Percentiles rank a stretch among this genome's conserved stretches.
Evolutionary conservation across 768 basidiomycete species (phyloP).

Genomic region (Hypsizygus marmoreus): DNA sequence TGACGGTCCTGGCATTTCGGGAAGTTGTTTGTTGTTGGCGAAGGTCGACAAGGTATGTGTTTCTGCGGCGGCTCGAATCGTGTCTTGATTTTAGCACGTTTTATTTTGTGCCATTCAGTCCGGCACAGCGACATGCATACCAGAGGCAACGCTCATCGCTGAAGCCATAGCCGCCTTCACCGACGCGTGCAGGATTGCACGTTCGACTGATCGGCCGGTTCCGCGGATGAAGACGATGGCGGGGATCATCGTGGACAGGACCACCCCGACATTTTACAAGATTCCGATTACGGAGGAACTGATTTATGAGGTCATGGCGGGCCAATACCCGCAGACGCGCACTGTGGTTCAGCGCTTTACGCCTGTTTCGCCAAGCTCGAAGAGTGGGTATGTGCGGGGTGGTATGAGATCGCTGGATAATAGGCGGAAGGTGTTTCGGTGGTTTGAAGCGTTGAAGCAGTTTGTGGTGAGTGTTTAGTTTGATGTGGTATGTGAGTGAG

Average conservation of each 20-base stretch:
- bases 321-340: constrained; percentile 13
- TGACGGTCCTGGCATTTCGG: no score
- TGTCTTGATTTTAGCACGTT: no score
- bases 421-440: background rate
- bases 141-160: constrained; percentile 15
- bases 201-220: background rate
- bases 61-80: no score
- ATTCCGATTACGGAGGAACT: constrained; percentile 22
- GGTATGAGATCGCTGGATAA: constrained; percentile 4
- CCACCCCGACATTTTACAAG: constrained; percentile 24
- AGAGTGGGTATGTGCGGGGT: background rate
- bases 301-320: constrained; percentile 9
- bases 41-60: no score
- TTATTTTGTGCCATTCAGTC: no score
- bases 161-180: constrained; percentile 16
- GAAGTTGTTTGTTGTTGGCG: no score
- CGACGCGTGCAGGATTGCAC: constrained; percentile 5
- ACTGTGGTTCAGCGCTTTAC: constrained; percentile 19
- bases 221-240: constrained; percentile 15
- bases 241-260: constrained; percentile 23
- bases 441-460: background rate
- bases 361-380: constrained; percentile 13
- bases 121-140: no score
- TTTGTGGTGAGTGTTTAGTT: no score
- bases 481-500: no score